Evolutionary conservation across 2,329 filamentous ascomycete genomes (phyloP), one percentile per base, ranked within the genome.

Genomic region (Aphanocladium album): DNA sequence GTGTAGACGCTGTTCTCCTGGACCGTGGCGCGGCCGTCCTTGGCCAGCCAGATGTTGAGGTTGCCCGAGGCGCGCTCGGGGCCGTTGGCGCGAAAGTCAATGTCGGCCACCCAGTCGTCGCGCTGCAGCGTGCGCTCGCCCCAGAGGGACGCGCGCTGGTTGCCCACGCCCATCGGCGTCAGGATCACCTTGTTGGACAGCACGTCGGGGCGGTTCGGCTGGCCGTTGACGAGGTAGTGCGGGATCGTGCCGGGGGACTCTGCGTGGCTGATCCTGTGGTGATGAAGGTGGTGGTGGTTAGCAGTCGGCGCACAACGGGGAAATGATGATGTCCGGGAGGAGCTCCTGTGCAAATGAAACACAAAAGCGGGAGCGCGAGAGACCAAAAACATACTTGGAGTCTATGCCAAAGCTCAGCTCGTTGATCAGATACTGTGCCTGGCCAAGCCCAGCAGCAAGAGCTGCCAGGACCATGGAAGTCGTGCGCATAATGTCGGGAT

Each of bases 121-220:
- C 87, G 79, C 67, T 84, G 75, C 53, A 89, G 79, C 37, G 81
- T 70, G 62, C 79, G 73, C 64, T 92, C 85, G 35, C 88, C 81
- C 93, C 95, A 99, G 67, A 95, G 73, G 54, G 90, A 88, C 63
- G 91, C 90, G 72, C 92, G 86, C 70, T 90, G 87, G 75, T 92
- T 92, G 60, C 95, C 95, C 6, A 92, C 91, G 53, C 87, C 87
- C 16, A 92, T 88, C 12, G 95, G 93, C 1, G 95, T 99, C 61
- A 99, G 84, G 72, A 99, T 89, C 62, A 98, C 72, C 73, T 93
- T 91, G 80, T 98, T 93, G 66, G 92, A 96, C 62, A 97, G 84
- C 62, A 89, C 74, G 69, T 89, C 83, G 66, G 85, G 85, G 39
- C 74, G 67, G 64, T 77, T 72, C 30, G 84, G 84, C 49, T 77